phyloP scores from a whole-genome alignment of 331 rosid species.

The Malus hybrid region DNA sequence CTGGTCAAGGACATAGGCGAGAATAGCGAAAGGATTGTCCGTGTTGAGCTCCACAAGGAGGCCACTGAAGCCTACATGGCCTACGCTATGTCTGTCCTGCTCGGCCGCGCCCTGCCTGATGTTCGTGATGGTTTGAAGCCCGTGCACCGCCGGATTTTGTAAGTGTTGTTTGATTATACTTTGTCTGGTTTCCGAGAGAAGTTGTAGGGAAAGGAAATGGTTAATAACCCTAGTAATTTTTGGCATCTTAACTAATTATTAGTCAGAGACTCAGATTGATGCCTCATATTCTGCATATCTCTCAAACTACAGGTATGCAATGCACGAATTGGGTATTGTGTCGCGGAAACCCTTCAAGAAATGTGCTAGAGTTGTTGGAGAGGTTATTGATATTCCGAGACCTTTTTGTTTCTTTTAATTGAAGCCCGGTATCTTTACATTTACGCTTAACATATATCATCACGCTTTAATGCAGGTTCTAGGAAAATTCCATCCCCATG shows the following conservation, averaged over 20 bases:
- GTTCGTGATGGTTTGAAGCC: constrained; percentile 97
- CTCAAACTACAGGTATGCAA: constrained; percentile 61
- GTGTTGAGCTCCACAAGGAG: constrained; percentile 66
- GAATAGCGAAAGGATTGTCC: constrained; percentile 42
- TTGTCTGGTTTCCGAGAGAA: background rate
- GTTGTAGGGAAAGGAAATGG: background rate
- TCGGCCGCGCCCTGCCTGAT: constrained; percentile 94
- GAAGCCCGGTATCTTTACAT: background rate
- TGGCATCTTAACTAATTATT: background rate
- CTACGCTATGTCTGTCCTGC: constrained; percentile 91
- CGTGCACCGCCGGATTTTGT: constrained; percentile 88
- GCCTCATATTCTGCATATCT: background rate
- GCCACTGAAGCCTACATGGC: constrained; percentile 85
- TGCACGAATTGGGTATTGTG: constrained; percentile 90
- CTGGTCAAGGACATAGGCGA: constrained; percentile 26
- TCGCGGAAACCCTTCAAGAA: constrained; percentile 89
- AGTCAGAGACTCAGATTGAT: background rate
- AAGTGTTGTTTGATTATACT: constrained; percentile 19
- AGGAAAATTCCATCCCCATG: constrained; percentile 97
- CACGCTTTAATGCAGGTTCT: constrained; percentile 50
- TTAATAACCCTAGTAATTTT: background rate
- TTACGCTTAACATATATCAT: background rate
- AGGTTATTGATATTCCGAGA: constrained; percentile 36
- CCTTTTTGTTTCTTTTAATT: background rate
- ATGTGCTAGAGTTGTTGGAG: constrained; percentile 99